phyloP scores from a whole-genome alignment of 345 rosid genomes.

The Murraya paniculata region DNA sequence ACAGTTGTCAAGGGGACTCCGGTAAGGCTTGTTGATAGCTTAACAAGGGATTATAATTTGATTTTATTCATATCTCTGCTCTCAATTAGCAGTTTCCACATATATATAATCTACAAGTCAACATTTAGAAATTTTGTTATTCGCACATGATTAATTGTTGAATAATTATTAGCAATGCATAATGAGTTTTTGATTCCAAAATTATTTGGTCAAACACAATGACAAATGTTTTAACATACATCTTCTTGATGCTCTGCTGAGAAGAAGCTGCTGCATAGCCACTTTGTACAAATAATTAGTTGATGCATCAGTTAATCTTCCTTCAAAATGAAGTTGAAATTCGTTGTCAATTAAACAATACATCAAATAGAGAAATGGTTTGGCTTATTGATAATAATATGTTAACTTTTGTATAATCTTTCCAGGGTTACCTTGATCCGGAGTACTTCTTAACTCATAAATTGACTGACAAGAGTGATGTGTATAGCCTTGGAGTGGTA shows the following conservation, averaged over 20 bases:
- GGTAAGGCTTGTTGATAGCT: slow-evolving; percentile 34
- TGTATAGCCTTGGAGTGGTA: slow-evolving; percentile 92
- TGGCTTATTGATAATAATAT: neutral
- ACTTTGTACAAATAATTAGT: neutral
- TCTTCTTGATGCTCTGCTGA: neutral
- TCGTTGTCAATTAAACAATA: neutral
- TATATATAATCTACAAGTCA: neutral
- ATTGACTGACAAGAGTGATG: slow-evolving; percentile 94
- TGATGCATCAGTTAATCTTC: neutral
- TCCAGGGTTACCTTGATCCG: slow-evolving; percentile 97
- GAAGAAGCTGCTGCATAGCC: neutral
- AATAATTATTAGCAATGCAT: neutral
- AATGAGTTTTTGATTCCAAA: neutral
- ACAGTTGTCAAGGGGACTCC: slow-evolving; percentile 97
- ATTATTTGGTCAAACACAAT: neutral
- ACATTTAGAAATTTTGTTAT: neutral
- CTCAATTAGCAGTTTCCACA: neutral
- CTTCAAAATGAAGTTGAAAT: neutral
- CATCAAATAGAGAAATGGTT: neutral
- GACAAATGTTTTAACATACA: neutral
- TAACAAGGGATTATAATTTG: neutral
- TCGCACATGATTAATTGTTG: neutral
- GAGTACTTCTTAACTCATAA: slow-evolving; percentile 93
- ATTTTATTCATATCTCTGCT: neutral
- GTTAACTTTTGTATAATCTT: slow-evolving; percentile 5